These are phyloP conservation scores for Hymenoscyphus fructigenus DNA, from an alignment of 2,329 filamentous ascomycete genomes.

Conservation along the genomic window DNA sequence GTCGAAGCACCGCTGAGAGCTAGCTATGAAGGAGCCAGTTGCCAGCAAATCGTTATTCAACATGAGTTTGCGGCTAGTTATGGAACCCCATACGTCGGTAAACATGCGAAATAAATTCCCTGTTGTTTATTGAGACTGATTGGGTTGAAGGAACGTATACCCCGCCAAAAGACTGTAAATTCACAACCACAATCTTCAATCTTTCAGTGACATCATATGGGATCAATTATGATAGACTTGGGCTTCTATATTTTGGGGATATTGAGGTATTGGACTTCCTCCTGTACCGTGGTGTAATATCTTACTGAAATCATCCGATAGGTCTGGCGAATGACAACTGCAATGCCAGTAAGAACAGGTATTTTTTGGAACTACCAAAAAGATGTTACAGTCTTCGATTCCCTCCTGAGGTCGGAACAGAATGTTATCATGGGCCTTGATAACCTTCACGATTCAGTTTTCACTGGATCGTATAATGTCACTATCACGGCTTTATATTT, in stretches of 20 bases:
- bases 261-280: slow-evolving; percentile 55
- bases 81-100: slow-evolving; percentile 70
- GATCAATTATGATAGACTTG: slow-evolving; percentile 74
- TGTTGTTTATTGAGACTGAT: slow-evolving; percentile 38
- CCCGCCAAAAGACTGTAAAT: slow-evolving; percentile 65
- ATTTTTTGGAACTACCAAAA: slow-evolving; percentile 77
- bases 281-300: slow-evolving; percentile 60
- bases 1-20: slow-evolving; percentile 26
- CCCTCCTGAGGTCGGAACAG: slow-evolving; percentile 66
- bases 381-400: slow-evolving; percentile 71
- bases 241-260: slow-evolving; percentile 72
- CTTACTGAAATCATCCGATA: slow-evolving; percentile 47
- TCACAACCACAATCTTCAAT: slow-evolving; percentile 74
- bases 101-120: slow-evolving; percentile 41
- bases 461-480: slow-evolving; percentile 72
- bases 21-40: slow-evolving; percentile 22
- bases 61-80: slow-evolving; percentile 72
- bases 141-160: slow-evolving; percentile 57
- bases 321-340: slow-evolving; percentile 73
- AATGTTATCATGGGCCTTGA: slow-evolving; percentile 78
- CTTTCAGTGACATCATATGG: slow-evolving; percentile 72
- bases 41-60: slow-evolving; percentile 26
- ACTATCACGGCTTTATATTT: slow-evolving; percentile 75
- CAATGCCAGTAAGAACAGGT: slow-evolving; percentile 70
- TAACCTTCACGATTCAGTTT: slow-evolving; percentile 68